A percentile compares a stretch with the other conserved stretches of the same genome.
phyloP scores from a whole-genome alignment of 306 rosid genomes.

The Cicer bijugum region DNA sequence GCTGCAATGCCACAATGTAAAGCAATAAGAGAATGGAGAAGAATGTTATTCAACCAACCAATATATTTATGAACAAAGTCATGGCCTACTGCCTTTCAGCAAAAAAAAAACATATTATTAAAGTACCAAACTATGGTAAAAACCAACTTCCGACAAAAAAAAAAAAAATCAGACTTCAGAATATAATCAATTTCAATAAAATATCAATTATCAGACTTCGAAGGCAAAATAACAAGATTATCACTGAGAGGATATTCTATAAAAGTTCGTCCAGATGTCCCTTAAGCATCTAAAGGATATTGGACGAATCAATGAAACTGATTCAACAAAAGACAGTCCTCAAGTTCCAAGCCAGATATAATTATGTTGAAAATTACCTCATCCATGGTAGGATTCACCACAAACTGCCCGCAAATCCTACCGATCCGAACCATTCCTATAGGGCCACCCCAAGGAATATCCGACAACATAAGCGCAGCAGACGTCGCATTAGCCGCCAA shows the following conservation, averaged over 20 bases:
- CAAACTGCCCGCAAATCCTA: slow-evolving; percentile 74
- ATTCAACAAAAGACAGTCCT: slow-evolving; percentile 4
- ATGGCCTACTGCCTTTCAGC: slow-evolving; percentile 10
- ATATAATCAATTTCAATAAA: slow-evolving; percentile 25
- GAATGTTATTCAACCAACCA: slow-evolving; percentile 28
- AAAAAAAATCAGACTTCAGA: background rate
- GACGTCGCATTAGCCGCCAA: slow-evolving; percentile 92
- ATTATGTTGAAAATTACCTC: slow-evolving; percentile 61
- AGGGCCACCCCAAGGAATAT: slow-evolving; percentile 98
- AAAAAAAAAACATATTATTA: background rate
- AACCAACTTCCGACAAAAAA: slow-evolving; percentile 4
- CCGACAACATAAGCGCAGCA: slow-evolving; percentile 94
- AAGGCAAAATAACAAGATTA: background rate
- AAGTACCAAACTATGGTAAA: slow-evolving; percentile 20
- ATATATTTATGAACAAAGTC: background rate
- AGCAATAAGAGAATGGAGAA: slow-evolving; percentile 42
- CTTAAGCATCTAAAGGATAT: slow-evolving; percentile 20
- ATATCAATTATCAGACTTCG: slow-evolving; percentile 10
- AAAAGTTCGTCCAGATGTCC: background rate
- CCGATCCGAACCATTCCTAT: slow-evolving; percentile 92
- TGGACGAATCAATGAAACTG: slow-evolving; percentile 7
- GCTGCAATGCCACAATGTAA: slow-evolving; percentile 61
- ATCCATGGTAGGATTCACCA: slow-evolving; percentile 88
- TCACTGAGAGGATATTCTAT: background rate
- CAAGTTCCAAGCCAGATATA: background rate